Base-by-base conservation (phyloP, 176 grass and related monocot species). In the Alloteropsis semialata region DNA sequence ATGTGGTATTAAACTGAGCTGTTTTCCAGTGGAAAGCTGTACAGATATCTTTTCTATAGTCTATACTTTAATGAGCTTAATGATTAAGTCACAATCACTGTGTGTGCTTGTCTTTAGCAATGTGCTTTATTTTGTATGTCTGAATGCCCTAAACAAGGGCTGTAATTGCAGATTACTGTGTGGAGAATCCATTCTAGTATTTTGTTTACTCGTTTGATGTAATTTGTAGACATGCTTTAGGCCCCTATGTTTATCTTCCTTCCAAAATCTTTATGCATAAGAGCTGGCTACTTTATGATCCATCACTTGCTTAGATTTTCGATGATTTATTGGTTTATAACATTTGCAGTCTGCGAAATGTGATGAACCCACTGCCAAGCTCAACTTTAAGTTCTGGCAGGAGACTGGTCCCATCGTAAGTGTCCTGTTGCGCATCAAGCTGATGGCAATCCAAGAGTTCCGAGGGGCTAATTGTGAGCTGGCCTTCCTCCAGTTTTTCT, bases 401-500 rank as follows among this genome's bases (percentile, higher is more conserved):
- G 17, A 60, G 79, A 17, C 29, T 21, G 53, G 53, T 17, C 38
- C 24, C 3, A 82, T 82, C 6, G 6, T 58, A 32, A 29, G 38
- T 13, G 22, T 82, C 17, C 0, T 14, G 10, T 10, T 30, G 11
- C 25, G 36, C 11, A n/a, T 82, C 10, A 72, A 82, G 38, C 6
- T 22, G 37, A 69, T 82, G 51, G 43, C 50, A 4, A 25, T 34
- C 50, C 0, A 1, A 16, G 25, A 58, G 8, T 70, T 72, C 27
- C 53, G 7, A 5, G 80, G 51, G 37, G 17, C 24, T 49, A 49
- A 69, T 14, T 19, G 30, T 82, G 80, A 82, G 53, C 27, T 58
- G 8, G 66, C 80, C 25, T 82, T 82, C 38, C 51, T 82, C 25
- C 25, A 82, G 24, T 82, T 46, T 36, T 5, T 82, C 66, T 70